These are phyloP conservation scores for Wickerhamiella azymoides DNA, from an alignment of 805 yeast genomes.

Conservation along the genomic window DNA sequence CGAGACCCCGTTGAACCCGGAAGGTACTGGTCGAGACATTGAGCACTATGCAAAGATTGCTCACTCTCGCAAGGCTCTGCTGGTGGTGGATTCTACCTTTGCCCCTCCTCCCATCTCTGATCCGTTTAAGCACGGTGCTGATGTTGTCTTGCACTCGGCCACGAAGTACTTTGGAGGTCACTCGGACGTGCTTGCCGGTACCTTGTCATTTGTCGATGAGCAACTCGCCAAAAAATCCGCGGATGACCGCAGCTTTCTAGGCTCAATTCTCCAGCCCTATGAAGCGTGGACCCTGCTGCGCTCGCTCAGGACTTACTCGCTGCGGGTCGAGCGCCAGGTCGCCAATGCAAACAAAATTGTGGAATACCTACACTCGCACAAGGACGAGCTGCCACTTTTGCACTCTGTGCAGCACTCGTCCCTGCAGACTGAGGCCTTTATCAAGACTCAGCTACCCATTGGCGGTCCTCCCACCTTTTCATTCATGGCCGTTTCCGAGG, in stretches of 20 bases:
- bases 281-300: conserved; percentile 64
- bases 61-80: conserved; percentile 58
- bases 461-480: conserved; percentile 68
- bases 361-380: conserved; percentile 39
- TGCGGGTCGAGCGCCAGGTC: conserved; percentile 57
- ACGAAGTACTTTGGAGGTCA: conserved; percentile 96
- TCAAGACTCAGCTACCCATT: conserved; percentile 44
- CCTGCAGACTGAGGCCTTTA: conserved; percentile 55
- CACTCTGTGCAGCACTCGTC: conserved; percentile 54
- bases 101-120: conserved; percentile 86
- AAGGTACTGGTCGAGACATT: conserved; percentile 53
- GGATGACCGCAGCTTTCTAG: conserved; percentile 55
- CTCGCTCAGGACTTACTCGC: conserved; percentile 65
- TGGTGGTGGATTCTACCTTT: conserved; percentile 74
- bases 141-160: conserved; percentile 82
- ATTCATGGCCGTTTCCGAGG: conserved; percentile 36
- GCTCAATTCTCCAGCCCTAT: conserved; percentile 65
- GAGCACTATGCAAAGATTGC: conserved; percentile 51
- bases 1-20: conserved; percentile 72
- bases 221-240: conserved; percentile 28
- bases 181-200: conserved; percentile 77
- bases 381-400: conserved; percentile 35
- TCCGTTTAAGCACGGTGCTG: conserved; percentile 74
- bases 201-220: conserved; percentile 32
- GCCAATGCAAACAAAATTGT: conserved; percentile 50